A percentile compares a stretch with the other conserved stretches of the same genome.
phyloP scores from a whole-genome alignment of 1,139 yeast genomes.

The Suhomyces kunorum region DNA sequence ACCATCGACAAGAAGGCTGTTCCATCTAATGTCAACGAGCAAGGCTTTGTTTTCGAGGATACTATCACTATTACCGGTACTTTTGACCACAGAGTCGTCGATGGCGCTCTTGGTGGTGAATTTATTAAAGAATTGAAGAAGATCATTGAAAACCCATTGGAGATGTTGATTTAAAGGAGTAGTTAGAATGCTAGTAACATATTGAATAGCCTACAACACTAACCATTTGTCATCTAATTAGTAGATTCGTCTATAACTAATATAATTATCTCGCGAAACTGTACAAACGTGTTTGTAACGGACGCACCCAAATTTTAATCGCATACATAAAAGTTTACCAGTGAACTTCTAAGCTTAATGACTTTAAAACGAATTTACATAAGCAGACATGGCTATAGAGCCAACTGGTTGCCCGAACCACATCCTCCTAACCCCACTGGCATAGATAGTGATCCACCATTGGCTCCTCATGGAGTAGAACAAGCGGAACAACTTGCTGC shows the following conservation, averaged over 20 bases:
- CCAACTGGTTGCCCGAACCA: slow-evolving; percentile 81
- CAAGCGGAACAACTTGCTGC: slow-evolving; percentile 76
- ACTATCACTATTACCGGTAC: slow-evolving; percentile 92
- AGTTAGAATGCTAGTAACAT: slow-evolving; percentile 1
- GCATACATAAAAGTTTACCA: too few relatives aligned
- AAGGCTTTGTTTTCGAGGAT: slow-evolving; percentile 90
- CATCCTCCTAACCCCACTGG: slow-evolving; percentile 79
- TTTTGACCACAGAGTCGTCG: slow-evolving; percentile 95
- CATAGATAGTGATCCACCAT: slow-evolving; percentile 75
- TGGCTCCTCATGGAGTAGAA: slow-evolving; percentile 76
- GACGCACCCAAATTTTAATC: too few relatives aligned
- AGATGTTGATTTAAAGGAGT: slow-evolving; percentile 66
- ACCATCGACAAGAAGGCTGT: slow-evolving; percentile 91
- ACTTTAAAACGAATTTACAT: slow-evolving; percentile 48
- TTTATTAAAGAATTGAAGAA: slow-evolving; percentile 91
- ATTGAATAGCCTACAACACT: not conserved
- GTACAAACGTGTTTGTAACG: too few relatives aligned
- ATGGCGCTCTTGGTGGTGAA: slow-evolving; percentile 98
- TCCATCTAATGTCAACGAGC: slow-evolving; percentile 87
- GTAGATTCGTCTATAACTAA: too few relatives aligned
- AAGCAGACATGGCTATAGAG: slow-evolving; percentile 74
- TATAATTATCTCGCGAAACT: too few relatives aligned
- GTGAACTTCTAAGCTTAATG: too few relatives aligned
- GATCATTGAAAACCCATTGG: slow-evolving; percentile 93
- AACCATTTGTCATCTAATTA: not conserved